Evolutionary conservation across 139 green algal genomes (phyloP).

Genomic region (Tetraselmis striata): DNA sequence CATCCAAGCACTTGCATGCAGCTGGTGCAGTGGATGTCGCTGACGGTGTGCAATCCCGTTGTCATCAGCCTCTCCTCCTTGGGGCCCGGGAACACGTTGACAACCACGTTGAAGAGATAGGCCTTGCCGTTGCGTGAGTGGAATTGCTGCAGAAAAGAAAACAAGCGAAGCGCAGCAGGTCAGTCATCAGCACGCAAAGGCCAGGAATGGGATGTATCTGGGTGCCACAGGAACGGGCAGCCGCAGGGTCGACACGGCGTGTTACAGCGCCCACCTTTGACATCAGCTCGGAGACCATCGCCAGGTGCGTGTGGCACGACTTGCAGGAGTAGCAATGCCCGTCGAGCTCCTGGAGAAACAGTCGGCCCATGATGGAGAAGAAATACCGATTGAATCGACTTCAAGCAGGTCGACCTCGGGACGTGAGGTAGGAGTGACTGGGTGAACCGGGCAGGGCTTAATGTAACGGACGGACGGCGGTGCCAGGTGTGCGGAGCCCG

Average conservation of each 20-base stretch:
- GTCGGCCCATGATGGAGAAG: background rate
- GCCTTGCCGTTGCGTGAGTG: slow-evolving; percentile 48
- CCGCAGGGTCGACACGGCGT: no score
- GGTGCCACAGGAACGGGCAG: no score
- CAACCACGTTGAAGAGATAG: slow-evolving; percentile 59
- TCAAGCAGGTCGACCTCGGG: no score
- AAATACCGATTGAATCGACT: no score
- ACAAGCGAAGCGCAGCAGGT: no score
- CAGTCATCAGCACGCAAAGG: no score
- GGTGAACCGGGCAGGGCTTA: no score
- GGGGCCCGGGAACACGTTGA: slow-evolving; percentile 40
- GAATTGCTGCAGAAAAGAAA: slow-evolving; percentile 27
- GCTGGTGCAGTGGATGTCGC: slow-evolving; percentile 48
- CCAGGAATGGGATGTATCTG: no score
- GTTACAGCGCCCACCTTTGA: background rate
- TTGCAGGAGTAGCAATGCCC: background rate
- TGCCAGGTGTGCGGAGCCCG: no score
- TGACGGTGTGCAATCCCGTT: slow-evolving; percentile 55
- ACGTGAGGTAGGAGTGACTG: no score
- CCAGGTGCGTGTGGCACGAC: background rate
- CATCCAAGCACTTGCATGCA: slow-evolving; percentile 55
- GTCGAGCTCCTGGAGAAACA: background rate
- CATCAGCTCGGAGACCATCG: background rate
- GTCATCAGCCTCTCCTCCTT: slow-evolving; percentile 54
- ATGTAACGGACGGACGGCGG: no score